A percentile compares a stretch with the other conserved stretches of the same genome.
These are phyloP conservation scores for Teunomyces kruisii DNA, from an alignment of 805 yeast genomes.

Conservation along the genomic window DNA sequence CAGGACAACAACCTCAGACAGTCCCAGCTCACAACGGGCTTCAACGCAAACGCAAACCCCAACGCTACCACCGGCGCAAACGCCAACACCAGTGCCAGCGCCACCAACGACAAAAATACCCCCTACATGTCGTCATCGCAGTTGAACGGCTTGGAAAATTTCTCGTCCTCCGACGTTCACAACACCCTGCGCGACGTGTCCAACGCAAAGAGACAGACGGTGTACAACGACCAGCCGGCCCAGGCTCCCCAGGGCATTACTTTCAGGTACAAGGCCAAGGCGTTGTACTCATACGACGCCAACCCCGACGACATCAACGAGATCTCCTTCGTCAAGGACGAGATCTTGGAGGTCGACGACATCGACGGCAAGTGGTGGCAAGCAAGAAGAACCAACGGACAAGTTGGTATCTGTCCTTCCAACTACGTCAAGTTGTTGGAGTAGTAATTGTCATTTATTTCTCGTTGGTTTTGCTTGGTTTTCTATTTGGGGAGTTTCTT, in stretches of 20 bases:
- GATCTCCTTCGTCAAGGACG: conserved; percentile 86
- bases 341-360: conserved; percentile 86
- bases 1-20: conserved; percentile 36
- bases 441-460: conserved; percentile 8
- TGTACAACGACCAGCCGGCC: conserved; percentile 23
- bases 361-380: conserved; percentile 99
- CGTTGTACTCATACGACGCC: conserved; percentile 83
- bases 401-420: conserved; percentile 94
- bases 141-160: conserved; percentile 61
- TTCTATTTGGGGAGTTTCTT: not conserved
- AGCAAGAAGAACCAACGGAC: conserved; percentile 85
- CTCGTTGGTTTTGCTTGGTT: not conserved
- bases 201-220: conserved; percentile 22
- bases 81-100: conserved; percentile 15
- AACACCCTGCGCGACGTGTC: conserved; percentile 28
- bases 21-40: conserved; percentile 28
- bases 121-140: conserved; percentile 53
- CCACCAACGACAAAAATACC: conserved; percentile 26
- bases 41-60: conserved; percentile 12
- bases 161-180: conserved; percentile 36
- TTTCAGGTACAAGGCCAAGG: conserved; percentile 84
- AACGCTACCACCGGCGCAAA: conserved; percentile 21
- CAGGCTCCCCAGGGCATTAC: conserved; percentile 22
- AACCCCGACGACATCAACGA: conserved; percentile 93
- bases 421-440: conserved; percentile 81